These are phyloP conservation scores for Collybiopsis luxurians DNA, from an alignment of 768 basidiomycete species.

Conservation along the genomic window DNA sequence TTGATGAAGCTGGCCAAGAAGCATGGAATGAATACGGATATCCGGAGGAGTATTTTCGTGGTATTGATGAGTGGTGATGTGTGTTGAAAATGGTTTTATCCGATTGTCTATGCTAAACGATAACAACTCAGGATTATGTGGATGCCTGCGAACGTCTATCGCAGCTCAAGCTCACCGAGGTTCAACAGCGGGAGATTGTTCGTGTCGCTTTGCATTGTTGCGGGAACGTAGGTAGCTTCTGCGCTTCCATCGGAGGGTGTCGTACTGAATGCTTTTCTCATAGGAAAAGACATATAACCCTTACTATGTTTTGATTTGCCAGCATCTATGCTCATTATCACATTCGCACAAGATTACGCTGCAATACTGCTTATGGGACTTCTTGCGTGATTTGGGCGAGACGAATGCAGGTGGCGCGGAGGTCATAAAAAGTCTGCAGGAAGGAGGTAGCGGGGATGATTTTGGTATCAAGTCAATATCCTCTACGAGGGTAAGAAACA, in stretches of 20 bases:
- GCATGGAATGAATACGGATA: conserved; percentile 99
- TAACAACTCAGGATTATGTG: conserved; percentile 74
- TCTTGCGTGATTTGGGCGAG: conserved; percentile 89
- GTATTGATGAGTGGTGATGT: conserved; percentile 96
- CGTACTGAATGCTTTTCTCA: no score
- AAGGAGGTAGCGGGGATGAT: conserved; percentile 34
- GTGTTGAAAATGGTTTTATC: conserved; percentile 23
- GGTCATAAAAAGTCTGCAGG: conserved; percentile 65
- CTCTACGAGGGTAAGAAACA: conserved; percentile 57
- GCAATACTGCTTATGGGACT: conserved; percentile 97
- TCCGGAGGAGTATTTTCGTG: conserved; percentile 87
- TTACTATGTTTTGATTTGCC: conserved; percentile 88
- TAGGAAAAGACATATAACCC: conserved; percentile 95
- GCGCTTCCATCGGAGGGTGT: no score
- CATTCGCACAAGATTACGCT: conserved; percentile 90
- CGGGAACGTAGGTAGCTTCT: conserved; percentile 64
- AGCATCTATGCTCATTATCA: conserved; percentile 73
- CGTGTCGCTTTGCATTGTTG: conserved; percentile 91
- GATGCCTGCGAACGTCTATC: conserved; percentile 91
- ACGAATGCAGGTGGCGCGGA: conserved; percentile 76
- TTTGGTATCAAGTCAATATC: conserved; percentile 55
- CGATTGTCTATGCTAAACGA: neutral
- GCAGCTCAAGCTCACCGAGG: conserved; percentile 78
- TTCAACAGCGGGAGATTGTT: conserved; percentile 94
- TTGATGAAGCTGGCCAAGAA: conserved; percentile 81